Percentiles rank a stretch among this genome's conserved stretches.
Evolutionary conservation across 1,284 basidiomycete genomes (phyloP).

Genomic region (Laetiporus sulphureus): DNA sequence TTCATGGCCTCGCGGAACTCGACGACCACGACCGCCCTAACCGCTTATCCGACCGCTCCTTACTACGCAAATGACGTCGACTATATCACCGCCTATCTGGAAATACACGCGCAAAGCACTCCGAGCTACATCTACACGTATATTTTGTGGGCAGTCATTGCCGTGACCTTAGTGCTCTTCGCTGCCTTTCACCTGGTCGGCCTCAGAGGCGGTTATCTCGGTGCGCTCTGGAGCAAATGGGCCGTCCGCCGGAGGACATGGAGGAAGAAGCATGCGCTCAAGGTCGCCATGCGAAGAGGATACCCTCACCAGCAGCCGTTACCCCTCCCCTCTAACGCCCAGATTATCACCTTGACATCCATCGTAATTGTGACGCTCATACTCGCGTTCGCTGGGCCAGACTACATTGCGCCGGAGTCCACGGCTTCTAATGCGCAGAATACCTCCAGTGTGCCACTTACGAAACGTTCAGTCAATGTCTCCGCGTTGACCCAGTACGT

Average conservation of each 20-base stretch:
- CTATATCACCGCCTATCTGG: slow-evolving; percentile 52
- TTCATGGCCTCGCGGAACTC: slow-evolving; percentile 10
- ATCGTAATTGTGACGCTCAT: slow-evolving; percentile 38
- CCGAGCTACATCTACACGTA: slow-evolving; percentile 50
- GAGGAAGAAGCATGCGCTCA: slow-evolving; percentile 33
- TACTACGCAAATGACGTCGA: slow-evolving; percentile 36
- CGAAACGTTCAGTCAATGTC: slow-evolving; percentile 18
- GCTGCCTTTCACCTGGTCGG: slow-evolving; percentile 36
- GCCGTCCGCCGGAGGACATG: slow-evolving; percentile 45
- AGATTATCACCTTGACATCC: slow-evolving; percentile 40
- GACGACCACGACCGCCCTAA: slow-evolving; percentile 16
- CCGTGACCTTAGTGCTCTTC: slow-evolving; percentile 32
- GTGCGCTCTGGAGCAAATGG: slow-evolving; percentile 50
- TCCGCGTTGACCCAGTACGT: slow-evolving; percentile 29
- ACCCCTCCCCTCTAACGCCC: slow-evolving; percentile 60
- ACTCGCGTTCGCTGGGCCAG: slow-evolving; percentile 59
- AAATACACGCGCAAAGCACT: slow-evolving; percentile 44
- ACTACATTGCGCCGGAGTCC: slow-evolving; percentile 62
- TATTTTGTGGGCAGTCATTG: slow-evolving; percentile 46
- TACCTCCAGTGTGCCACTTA: slow-evolving; percentile 21
- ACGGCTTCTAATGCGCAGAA: slow-evolving; percentile 32
- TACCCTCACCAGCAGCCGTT: slow-evolving; percentile 36
- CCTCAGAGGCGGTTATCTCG: slow-evolving; percentile 34
- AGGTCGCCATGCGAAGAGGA: slow-evolving; percentile 25
- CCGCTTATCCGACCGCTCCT: slow-evolving; percentile 40